Conservation (phyloP, 306 rosid species). For the Prunus salicina region DNA sequence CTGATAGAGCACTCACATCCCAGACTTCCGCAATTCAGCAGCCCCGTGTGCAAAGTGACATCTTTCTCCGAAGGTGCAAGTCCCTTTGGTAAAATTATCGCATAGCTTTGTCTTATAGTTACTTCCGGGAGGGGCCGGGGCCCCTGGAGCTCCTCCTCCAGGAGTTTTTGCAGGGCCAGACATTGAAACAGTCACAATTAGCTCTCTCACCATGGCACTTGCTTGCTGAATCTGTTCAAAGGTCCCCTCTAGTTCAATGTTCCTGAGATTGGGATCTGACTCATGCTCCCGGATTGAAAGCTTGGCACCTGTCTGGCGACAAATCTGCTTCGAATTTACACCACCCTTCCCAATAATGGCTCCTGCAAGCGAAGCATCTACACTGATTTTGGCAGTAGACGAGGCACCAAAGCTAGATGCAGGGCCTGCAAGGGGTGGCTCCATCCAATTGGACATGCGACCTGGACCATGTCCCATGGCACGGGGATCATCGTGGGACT, state of each 20-base stretch:
- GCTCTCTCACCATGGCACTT: constrained; percentile 76
- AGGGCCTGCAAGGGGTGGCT: constrained; percentile 55
- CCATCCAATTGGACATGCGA: constrained; percentile 58
- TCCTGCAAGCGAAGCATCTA: constrained; percentile 93
- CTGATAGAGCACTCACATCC: constrained; percentile 29
- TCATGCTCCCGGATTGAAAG: constrained; percentile 90
- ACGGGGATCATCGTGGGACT: constrained; percentile 62
- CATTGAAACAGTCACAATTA: constrained; percentile 55
- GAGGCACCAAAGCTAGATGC: constrained; percentile 82
- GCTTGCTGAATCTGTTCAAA: constrained; percentile 92
- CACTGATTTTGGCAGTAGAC: constrained; percentile 92
- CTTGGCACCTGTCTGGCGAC: constrained; percentile 96
- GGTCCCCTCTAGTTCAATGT: constrained; percentile 93
- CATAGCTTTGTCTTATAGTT: constrained; percentile 88
- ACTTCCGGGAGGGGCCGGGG: constrained; percentile 48
- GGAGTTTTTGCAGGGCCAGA: constrained; percentile 52
- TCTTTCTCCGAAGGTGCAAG: constrained; percentile 95
- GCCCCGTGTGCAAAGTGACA: constrained; percentile 97
- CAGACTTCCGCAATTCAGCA: constrained; percentile 68
- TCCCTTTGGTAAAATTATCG: constrained; percentile 82
- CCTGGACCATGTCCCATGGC: constrained; percentile 44
- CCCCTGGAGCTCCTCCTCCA: constrained; percentile 42
- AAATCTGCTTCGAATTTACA: constrained; percentile 89
- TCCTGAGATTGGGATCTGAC: constrained; percentile 67
- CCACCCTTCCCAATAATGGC: constrained; percentile 98